Base-by-base conservation (phyloP, 73 alveolate species). In the Uronychia binucleata region DNA sequence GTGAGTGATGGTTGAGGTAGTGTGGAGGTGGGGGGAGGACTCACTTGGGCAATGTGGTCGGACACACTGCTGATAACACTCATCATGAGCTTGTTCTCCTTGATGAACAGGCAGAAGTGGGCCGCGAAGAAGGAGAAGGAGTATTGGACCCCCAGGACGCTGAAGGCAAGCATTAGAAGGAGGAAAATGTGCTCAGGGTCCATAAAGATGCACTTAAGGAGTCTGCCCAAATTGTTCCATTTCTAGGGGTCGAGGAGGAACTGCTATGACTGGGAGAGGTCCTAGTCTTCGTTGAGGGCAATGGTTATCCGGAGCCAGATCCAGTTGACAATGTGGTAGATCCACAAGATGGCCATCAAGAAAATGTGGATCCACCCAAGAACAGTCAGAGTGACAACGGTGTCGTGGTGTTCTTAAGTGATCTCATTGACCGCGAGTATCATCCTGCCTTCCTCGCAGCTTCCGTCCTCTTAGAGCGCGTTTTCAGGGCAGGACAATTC, bases 101-200 rank as follows among this genome's bases (percentile, higher is more conserved):
- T 67, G 78, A 67, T 67, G 78, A 67, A 28, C 14, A 67, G 34
- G 30, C 78, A 67, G 78, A 67, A 28, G 32, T 67, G 78, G 78
- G 14, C 5, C 1, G 78, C 29, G 30, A 67, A 67, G 32, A 26
- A 67, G 32, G 78, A 25, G 26, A 1, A 26, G 78, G 29, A 26
- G 78, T 67, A 26, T 26, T 26, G 14, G 14, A 67, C 30, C 26
- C 78, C 78, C 34, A 67, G 14, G 34, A 67, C 5, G 26, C 78
- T 67, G 30, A 8, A 25, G 5, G 67, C 19, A 5, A 46, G 67
- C 67, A 46, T 46, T 5, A 46, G n/a, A 11, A 46, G 19, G 19
- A 46, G 5, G 67, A 46, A 46, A 19, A 46, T 11, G 67, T 11
- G 67, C 19, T 46, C 67, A 46, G 67, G n/a, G 19, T 46, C 67